Conservation (phyloP, 495 filamentous ascomycete species). For the Hyphodiscus hymeniophilus region DNA sequence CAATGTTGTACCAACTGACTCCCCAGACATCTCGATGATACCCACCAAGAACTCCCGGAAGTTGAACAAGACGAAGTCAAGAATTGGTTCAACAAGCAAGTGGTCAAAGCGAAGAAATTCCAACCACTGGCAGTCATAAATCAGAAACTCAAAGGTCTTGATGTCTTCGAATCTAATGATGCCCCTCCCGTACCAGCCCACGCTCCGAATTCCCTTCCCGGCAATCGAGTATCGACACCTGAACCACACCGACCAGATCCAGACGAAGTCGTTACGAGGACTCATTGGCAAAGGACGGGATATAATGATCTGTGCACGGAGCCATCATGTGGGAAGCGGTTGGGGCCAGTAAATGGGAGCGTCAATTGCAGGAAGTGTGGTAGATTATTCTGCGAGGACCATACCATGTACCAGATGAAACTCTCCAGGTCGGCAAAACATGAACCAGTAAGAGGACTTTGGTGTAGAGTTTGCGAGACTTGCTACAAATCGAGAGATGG, state of each 20-base stretch:
- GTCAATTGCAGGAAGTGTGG: slow-evolving; percentile 93
- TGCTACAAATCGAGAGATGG: slow-evolving; percentile 95
- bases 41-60: slow-evolving; percentile 87
- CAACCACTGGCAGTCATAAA: slow-evolving; percentile 87
- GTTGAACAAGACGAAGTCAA: slow-evolving; percentile 94
- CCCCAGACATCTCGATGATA: slow-evolving; percentile 80
- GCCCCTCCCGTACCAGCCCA: slow-evolving; percentile 26
- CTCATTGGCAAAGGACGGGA: slow-evolving; percentile 77
- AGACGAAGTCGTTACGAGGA: slow-evolving; percentile 77
- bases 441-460: slow-evolving; percentile 86
- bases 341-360: slow-evolving; percentile 70
- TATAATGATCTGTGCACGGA: slow-evolving; percentile 78
- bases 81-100: slow-evolving; percentile 95
- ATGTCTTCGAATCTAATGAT: slow-evolving; percentile 96
- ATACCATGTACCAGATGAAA: slow-evolving; percentile 99
- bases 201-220: slow-evolving; percentile 18
- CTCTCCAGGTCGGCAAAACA: slow-evolving; percentile 81
- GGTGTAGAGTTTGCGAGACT: slow-evolving; percentile 94
- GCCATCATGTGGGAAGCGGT: slow-evolving; percentile 69
- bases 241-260: slow-evolving; percentile 53
- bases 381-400: slow-evolving; percentile 89
- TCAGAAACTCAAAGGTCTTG: slow-evolving; percentile 93
- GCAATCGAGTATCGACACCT: slow-evolving; percentile 23
- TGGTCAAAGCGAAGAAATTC: slow-evolving; percentile 91
- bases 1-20: slow-evolving; percentile 4